phyloP scores from a whole-genome alignment of 2,329 filamentous ascomycete genomes.

The Claviceps purpurea region DNA sequence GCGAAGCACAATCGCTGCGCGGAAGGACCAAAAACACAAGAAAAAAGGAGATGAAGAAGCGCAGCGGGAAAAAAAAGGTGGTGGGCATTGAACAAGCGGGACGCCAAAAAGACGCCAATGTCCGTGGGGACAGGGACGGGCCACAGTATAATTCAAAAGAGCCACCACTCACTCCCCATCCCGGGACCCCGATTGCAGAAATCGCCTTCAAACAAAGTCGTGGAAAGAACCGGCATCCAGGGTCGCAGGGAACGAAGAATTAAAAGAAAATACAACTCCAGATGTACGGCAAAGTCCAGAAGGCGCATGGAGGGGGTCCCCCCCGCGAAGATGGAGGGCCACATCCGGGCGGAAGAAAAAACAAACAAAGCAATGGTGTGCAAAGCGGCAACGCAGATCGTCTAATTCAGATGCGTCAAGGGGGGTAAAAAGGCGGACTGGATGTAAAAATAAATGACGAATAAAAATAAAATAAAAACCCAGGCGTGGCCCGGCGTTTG shows the following conservation, averaged over 20 bases:
- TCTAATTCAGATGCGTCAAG: neutral
- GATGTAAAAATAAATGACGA: neutral
- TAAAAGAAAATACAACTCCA: neutral
- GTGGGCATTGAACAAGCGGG: neutral
- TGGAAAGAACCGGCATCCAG: neutral
- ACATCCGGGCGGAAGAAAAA: neutral
- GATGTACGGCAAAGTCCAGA: neutral
- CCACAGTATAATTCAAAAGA: constrained; percentile 3
- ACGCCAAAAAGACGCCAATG: constrained; percentile 3
- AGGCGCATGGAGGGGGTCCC: neutral
- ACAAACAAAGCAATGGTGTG: neutral
- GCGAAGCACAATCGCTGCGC: neutral
- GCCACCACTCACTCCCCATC: constrained; percentile 3
- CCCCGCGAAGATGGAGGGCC: neutral
- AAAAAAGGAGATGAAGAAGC: neutral
- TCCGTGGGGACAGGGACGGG: constrained; percentile 2
- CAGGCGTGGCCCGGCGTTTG: constrained; percentile 5
- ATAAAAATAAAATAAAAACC: neutral
- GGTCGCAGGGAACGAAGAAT: neutral
- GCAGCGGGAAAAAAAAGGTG: neutral
- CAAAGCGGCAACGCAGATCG: neutral
- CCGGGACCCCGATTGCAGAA: neutral
- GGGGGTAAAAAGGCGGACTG: neutral
- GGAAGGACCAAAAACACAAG: neutral
- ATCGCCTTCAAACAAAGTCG: neutral